phyloP scores from a whole-genome alignment of 768 basidiomycete species.

The Mycena sanguinolenta region DNA sequence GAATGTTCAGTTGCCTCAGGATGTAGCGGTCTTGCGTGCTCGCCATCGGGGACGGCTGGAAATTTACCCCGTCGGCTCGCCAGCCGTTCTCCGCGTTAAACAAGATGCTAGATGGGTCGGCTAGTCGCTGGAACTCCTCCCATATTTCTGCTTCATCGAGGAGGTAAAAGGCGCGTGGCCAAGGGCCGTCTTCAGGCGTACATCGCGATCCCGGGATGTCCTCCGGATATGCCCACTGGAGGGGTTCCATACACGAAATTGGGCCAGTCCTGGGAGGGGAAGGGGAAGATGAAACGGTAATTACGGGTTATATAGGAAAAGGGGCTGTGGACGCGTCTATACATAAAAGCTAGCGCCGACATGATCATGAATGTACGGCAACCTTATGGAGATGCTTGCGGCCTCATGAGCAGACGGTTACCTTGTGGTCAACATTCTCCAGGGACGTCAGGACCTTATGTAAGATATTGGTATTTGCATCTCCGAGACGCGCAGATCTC shows the following conservation, averaged over 20 bases:
- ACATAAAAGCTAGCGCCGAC: constrained; percentile 18
- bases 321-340: constrained; percentile 25
- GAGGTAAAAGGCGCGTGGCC: constrained; percentile 71
- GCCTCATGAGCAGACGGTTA: too few relatives aligned
- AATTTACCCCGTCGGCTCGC: constrained; percentile 73
- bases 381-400: constrained; percentile 8
- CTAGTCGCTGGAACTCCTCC: constrained; percentile 63
- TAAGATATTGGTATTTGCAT: not conserved
- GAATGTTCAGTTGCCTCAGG: constrained; percentile 67
- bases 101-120: constrained; percentile 62
- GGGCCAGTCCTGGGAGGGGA: not conserved
- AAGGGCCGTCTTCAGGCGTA: constrained; percentile 74
- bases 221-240: constrained; percentile 63
- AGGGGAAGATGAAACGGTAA: constrained; percentile 1
- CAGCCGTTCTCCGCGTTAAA: constrained; percentile 51
- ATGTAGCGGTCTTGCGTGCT: constrained; percentile 76
- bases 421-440: not conserved
- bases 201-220: constrained; percentile 75
- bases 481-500: not conserved
- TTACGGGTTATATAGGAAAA: constrained; percentile 6
- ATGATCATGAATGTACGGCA: not conserved
- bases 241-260: constrained; percentile 26
- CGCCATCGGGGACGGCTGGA: constrained; percentile 70
- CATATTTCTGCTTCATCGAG: constrained; percentile 66
- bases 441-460: not conserved